These are phyloP conservation scores for Colletotrichum sp. DNA, from an alignment of 2,329 filamentous ascomycete genomes.

Conservation along the genomic window DNA sequence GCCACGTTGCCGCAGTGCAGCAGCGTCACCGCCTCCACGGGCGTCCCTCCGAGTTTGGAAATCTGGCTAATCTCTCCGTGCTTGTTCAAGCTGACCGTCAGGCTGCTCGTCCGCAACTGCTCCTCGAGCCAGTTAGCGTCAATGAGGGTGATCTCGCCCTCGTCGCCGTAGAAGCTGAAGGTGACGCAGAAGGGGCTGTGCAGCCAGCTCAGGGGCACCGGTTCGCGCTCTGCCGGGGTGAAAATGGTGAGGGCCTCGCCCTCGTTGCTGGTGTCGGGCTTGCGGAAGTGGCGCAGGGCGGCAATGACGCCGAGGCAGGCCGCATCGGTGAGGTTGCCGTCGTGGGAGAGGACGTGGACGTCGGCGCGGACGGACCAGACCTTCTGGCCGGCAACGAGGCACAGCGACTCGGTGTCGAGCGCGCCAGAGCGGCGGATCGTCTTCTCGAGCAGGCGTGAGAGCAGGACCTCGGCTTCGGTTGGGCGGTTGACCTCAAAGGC, in stretches of 20 bases:
- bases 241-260: slow-evolving; percentile 87
- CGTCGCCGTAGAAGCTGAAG: slow-evolving; percentile 81
- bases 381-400: slow-evolving; percentile 87
- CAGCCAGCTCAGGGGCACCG: slow-evolving; percentile 86
- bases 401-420: slow-evolving; percentile 93
- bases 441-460: slow-evolving; percentile 91
- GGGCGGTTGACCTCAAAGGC: slow-evolving; percentile 86
- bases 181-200: slow-evolving; percentile 93
- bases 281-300: slow-evolving; percentile 87
- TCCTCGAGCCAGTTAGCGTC: slow-evolving; percentile 79
- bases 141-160: slow-evolving; percentile 73
- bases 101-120: slow-evolving; percentile 73
- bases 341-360: slow-evolving; percentile 88
- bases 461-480: slow-evolving; percentile 82
- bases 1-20: slow-evolving; percentile 79
- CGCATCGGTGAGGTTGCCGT: slow-evolving; percentile 88
- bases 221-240: slow-evolving; percentile 83
- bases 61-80: slow-evolving; percentile 92
- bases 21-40: slow-evolving; percentile 80
- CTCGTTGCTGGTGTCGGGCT: slow-evolving; percentile 86
- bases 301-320: slow-evolving; percentile 87
- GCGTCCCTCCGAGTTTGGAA: slow-evolving; percentile 84
- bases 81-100: slow-evolving; percentile 85
- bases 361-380: slow-evolving; percentile 93
- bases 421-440: slow-evolving; percentile 91